Conservation (phyloP, 2,329 filamentous ascomycete species). For the Clarireedia monteithiana region DNA sequence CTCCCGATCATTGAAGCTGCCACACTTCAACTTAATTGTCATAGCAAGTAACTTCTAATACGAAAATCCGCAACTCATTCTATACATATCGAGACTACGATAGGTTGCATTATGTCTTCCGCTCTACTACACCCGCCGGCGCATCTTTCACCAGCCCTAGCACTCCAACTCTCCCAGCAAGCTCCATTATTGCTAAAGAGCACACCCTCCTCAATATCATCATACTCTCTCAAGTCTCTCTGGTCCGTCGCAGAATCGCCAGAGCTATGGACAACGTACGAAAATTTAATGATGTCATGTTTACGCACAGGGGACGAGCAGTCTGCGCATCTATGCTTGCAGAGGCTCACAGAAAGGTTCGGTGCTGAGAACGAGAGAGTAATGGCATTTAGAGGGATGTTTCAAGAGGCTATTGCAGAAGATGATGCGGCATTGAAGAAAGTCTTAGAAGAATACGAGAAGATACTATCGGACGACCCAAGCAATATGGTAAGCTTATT, state of each 20-base stretch:
- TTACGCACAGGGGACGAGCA: constrained; percentile 77
- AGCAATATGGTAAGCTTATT: constrained; percentile 64
- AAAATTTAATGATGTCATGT: constrained; percentile 79
- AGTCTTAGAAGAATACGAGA: constrained; percentile 71
- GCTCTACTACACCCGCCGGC: constrained; percentile 50
- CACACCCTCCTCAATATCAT: constrained; percentile 45
- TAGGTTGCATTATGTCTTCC: constrained; percentile 29
- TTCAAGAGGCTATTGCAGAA: constrained; percentile 73
- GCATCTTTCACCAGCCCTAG: constrained; percentile 47
- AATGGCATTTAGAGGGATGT: constrained; percentile 73
- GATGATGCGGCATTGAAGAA: constrained; percentile 56
- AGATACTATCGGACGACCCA: constrained; percentile 62
- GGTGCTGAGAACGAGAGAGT: constrained; percentile 78
- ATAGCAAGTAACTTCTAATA: not conserved
- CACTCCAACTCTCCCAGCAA: constrained; percentile 51
- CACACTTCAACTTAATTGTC: not conserved
- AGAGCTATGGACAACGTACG: constrained; percentile 77
- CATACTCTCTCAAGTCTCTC: constrained; percentile 46
- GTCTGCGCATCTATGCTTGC: constrained; percentile 67
- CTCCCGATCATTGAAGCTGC: not conserved
- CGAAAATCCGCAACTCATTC: no score
- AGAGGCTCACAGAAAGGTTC: constrained; percentile 71
- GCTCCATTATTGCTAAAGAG: constrained; percentile 48
- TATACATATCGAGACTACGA: not conserved
- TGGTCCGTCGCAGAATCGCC: constrained; percentile 58